Evolutionary conservation across 805 yeast species (phyloP).

Genomic region (Saccharomycopsis sp.): DNA sequence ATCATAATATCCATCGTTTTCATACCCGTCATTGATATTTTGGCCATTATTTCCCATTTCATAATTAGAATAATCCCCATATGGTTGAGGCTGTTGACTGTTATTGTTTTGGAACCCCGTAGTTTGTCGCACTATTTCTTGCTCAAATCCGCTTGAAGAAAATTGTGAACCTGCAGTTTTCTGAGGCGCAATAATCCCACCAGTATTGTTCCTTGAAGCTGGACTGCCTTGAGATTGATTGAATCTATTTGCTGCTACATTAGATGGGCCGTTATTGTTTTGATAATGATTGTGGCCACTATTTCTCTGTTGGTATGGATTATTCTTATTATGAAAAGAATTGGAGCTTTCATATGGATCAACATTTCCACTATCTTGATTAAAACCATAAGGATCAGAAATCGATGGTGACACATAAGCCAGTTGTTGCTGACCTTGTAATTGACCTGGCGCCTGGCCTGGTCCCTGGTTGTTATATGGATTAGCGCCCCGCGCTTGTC

Average conservation of each 20-base stretch:
- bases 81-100: not conserved
- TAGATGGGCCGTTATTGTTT: no score
- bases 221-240: no score
- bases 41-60: no score
- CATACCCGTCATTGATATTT: conserved; percentile 5
- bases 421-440: no score
- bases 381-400: not conserved
- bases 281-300: no score
- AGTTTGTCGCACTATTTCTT: conserved; percentile 14
- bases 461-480: not conserved
- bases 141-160: conserved; percentile 15
- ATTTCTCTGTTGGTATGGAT: not conserved
- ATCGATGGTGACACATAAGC: no score
- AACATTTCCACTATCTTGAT: not conserved
- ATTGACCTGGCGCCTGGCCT: no score
- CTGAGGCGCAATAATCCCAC: conserved; percentile 5
- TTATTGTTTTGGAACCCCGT: conserved; percentile 14
- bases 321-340: not conserved
- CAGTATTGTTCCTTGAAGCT: not conserved
- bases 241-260: no score
- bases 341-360: not conserved
- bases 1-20: conserved; percentile 7
- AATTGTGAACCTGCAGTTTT: conserved; percentile 7
- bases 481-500: not conserved
- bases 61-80: conserved; percentile 8